Evolutionary conservation across 1,284 basidiomycete species (phyloP), one percentile per base, ranked within the genome.

Genomic region (Ustilago nuda): DNA sequence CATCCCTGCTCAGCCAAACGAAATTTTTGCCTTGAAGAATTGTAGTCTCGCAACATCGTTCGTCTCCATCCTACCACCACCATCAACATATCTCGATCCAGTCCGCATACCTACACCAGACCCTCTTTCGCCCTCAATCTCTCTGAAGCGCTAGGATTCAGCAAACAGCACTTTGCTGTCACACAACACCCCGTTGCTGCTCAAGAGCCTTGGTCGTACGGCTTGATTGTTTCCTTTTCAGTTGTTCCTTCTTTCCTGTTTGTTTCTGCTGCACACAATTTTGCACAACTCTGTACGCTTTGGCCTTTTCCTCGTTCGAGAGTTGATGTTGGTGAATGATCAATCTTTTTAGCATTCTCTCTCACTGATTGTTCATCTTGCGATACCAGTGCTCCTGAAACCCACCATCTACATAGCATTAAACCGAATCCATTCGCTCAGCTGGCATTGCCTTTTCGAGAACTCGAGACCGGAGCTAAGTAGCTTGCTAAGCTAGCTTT

Each of bases 281-380:
- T 17, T 46, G 60, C 45, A 55, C 45, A 55, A 56, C 55, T 58
- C 52, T 70, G 72, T 69, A 75, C 19, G 33, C 64, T 61, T 51
- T 52, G 27, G n/a, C 45, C 23, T 36, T 54, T 27, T 50, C 45
- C 56, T 45, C 50, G 32, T 56, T 48, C 55, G 43, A 61, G 63
- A 69, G 66, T 74, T 66, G 66, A 71, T 75, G 67, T 57, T 75
- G 72, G 67, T 75, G 72, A 75, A 75, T 75, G 67, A 70, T 75
- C 67, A 71, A 71, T 66, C 58, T 56, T 41, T 75, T 75, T 71
- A 63, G 72, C 71, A 8, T 36, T 30, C 53, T 41, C 50, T 32
- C n/a, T 37, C 52, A 41, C 70, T 64, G 70, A 72, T 72, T 73
- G 71, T 65, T 59, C 50, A 57, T 62, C 50, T 36, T 46, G 55